A percentile compares a stretch with the other conserved stretches of the same genome.
Evolutionary conservation across 306 rosid genomes (phyloP).

Genomic region (Pyrus betulifolia): DNA sequence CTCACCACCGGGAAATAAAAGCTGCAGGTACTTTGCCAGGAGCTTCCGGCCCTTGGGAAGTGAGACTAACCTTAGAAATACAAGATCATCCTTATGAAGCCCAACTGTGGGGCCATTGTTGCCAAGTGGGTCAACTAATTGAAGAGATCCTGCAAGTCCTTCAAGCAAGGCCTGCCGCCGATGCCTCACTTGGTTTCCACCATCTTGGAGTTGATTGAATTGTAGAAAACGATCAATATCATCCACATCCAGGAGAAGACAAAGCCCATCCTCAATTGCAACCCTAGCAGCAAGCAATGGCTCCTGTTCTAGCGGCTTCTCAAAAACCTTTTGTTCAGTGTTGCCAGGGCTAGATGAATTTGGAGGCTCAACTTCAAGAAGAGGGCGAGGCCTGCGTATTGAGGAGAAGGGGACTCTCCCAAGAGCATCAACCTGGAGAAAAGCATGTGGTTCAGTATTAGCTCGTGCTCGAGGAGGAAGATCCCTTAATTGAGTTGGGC

Average conservation of each 20-base stretch:
- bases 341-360: slow-evolving; percentile 44
- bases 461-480: slow-evolving; percentile 73
- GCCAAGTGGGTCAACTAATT: slow-evolving; percentile 83
- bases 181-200: slow-evolving; percentile 53
- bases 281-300: slow-evolving; percentile 97
- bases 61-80: slow-evolving; percentile 73
- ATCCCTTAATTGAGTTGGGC: slow-evolving; percentile 83
- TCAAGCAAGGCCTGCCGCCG: slow-evolving; percentile 68
- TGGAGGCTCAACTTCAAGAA: slow-evolving; percentile 89
- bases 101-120: slow-evolving; percentile 56
- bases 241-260: slow-evolving; percentile 92
- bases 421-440: slow-evolving; percentile 97
- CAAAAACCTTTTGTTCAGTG: slow-evolving; percentile 60
- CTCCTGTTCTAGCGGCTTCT: slow-evolving; percentile 95
- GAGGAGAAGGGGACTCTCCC: slow-evolving; percentile 99
- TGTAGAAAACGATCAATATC: slow-evolving; percentile 90
- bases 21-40: slow-evolving; percentile 59
- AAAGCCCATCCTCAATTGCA: slow-evolving; percentile 81
- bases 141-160: slow-evolving; percentile 79
- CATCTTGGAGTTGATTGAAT: slow-evolving; percentile 81
- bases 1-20: slow-evolving; percentile 66
- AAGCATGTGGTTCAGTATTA: slow-evolving; percentile 86
- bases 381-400: slow-evolving; percentile 99
- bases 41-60: slow-evolving; percentile 90
- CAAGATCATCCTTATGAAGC: slow-evolving; percentile 74